Evolutionary conservation across 148 eudicot genomes (phyloP), one percentile per base, ranked within the genome.

Genomic region (Arbutus unedo): DNA sequence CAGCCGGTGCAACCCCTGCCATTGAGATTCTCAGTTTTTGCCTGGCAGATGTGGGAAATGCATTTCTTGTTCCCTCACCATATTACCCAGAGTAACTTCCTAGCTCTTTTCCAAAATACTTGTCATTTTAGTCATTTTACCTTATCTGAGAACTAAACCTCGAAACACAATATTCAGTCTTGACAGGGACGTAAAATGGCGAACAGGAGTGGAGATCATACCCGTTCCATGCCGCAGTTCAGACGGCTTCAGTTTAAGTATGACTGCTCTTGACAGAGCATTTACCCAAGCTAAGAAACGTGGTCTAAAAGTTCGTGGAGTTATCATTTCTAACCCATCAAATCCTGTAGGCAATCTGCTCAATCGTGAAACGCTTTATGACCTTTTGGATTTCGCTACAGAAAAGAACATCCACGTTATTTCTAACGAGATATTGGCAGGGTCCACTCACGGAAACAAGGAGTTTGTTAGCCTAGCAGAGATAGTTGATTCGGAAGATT

Each of bases 221-320:
- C 96, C 95, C 0, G 94, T 96, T 81, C 98, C 98, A 38, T 96
- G 98, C 76, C 92, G 98, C 8, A 96, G 98, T 87, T 87, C 98
- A 53, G 98, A 96, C 84, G 88, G 88, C 82, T 96, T 96, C 85
- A 86, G 77, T 81, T 79, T 91, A 56, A 93, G 89, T 78, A 87
- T 84, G 57, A 85, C 88, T 31, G 85, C 95, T 72, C 97, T 96
- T 77, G 95, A 94, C 13, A 91, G 93, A 51, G 95, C 96, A 23
- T 94, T 91, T 85, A 89, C 83, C 83, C 98, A 91, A 82, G 95
- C 98, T 53, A 96, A 91, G 88, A 96, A 91, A 76, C 98, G 98
- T 3, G 96, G 98, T 16, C 81, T 91, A 19, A 93, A 87, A 88
- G 93, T 96, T 74, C 94, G 96, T 70, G 98, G 96, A 60, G 81